Evolutionary conservation across 2,329 filamentous ascomycete species (phyloP).

Genomic region (Xylaria arbuscula): DNA sequence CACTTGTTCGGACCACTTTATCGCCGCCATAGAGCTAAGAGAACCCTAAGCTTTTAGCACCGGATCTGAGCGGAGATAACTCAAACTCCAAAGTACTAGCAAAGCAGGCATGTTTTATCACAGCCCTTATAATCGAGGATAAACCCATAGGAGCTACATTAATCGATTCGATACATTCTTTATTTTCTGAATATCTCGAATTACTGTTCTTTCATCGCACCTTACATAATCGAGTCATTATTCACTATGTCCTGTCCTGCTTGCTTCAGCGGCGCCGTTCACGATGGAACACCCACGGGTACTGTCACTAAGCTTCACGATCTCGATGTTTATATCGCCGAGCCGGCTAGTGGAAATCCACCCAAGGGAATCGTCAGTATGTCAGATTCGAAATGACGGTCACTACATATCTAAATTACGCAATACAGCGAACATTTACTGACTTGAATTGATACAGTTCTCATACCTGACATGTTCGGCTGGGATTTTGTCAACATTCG

Average conservation of each 20-base stretch:
- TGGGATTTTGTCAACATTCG: constrained; percentile 65
- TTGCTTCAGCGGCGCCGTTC: constrained; percentile 61
- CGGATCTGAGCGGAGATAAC: too few species aligned
- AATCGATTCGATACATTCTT: neutral
- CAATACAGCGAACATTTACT: neutral
- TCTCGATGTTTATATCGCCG: constrained; percentile 60
- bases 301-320: constrained; percentile 59
- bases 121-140: neutral
- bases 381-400: neutral
- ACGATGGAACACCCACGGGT: constrained; percentile 59
- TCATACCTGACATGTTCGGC: constrained; percentile 67
- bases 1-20: too few species aligned
- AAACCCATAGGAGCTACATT: too few species aligned
- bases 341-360: constrained; percentile 50
- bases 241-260: constrained; percentile 42
- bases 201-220: too few species aligned
- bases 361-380: constrained; percentile 58
- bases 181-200: neutral
- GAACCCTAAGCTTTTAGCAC: too few species aligned
- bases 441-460: constrained; percentile 49
- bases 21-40: too few species aligned
- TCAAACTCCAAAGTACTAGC: too few species aligned
- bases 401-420: neutral
- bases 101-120: neutral
- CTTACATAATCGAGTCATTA: too few species aligned